Base-by-base conservation (phyloP, 495 filamentous ascomycete genomes). In the Aspergillus baeticus region DNA sequence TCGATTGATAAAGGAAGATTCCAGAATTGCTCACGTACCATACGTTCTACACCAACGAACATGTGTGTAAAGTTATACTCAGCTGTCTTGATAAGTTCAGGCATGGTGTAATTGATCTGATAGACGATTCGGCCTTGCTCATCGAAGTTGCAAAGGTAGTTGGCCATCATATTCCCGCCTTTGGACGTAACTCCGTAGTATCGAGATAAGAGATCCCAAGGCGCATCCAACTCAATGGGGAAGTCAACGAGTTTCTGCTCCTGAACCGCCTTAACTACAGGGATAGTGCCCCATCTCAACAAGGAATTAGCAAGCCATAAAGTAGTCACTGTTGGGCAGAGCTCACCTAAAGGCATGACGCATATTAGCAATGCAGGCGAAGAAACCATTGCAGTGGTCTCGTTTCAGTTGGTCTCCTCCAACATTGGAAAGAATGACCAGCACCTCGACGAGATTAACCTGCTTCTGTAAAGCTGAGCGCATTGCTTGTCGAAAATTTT, bases 221-320 rank as follows among this genome's bases (percentile, higher is more conserved):
- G 69, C 2, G 58, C 13, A 22, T 66, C 59, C 6, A 79, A 64
- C 31, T 70, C 66, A 3, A 49, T 22, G 5, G 74, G 74, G 29
- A 79, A 64, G 21, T 66, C 55, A 10, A 79, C 37, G 13, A 63
- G 38, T 6, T 59, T 66, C 55, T 79, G 73, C 22, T 67, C 57
- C 55, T 79, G 76, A 23, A 72, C 75, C 18, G 69, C 54, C 7
- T 63, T 64, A 11, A 77, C 72, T 1, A 74, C 69, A 4, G 75
- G 76, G 20, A 77, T 69, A 14, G 63, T 71, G n/a, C 54, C 76
- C 76, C 76, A 79, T 41, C 37, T 29, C 26, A 29, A 8, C 26
- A 29, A 29, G 26, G 26, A 29, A 29, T 29, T 29, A 29, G 26
- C 26, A 29, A 29, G 26, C 26, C 26, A 29, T 29, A 29, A 29